Percentiles rank a stretch among this genome's conserved stretches.
Evolutionary conservation across 768 basidiomycete genomes (phyloP).

Genomic region (Mycena amicta): DNA sequence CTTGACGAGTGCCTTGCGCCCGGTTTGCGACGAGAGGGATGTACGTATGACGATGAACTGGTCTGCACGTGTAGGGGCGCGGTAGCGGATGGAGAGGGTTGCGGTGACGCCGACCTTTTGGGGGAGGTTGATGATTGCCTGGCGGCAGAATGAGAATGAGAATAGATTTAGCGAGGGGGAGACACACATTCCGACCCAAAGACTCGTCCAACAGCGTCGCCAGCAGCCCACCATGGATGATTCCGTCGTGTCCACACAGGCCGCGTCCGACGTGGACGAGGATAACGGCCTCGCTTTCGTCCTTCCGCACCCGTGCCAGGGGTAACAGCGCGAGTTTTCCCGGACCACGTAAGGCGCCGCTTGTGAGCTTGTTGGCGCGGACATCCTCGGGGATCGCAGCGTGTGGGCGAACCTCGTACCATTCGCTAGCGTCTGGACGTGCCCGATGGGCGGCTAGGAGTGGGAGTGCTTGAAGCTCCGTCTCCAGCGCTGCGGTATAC

Average conservation of each 20-base stretch:
- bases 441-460: conserved; percentile 53
- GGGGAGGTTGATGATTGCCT: conserved; percentile 87
- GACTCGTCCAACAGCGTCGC: conserved; percentile 90
- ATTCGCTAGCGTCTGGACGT: conserved; percentile 53
- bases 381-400: conserved; percentile 66
- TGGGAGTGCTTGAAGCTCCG: conserved; percentile 64
- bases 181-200: conserved; percentile 73
- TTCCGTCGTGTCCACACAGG: conserved; percentile 92
- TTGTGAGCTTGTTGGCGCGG: conserved; percentile 81
- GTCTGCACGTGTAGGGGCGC: conserved; percentile 86
- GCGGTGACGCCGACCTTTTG: conserved; percentile 94
- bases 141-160: not conserved
- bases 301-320: conserved; percentile 69
- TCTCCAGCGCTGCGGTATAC: conserved; percentile 65
- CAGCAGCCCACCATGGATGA: conserved; percentile 90
- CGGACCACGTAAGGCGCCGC: conserved; percentile 84
- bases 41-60: conserved; percentile 89
- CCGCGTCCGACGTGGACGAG: conserved; percentile 84
- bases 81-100: conserved; percentile 77
- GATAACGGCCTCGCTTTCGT: conserved; percentile 73
- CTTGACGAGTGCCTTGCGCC: conserved; percentile 74
- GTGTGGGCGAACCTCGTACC: conserved; percentile 78
- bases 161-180: not conserved
- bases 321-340: conserved; percentile 83
- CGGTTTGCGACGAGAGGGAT: conserved; percentile 63